Evolutionary conservation across 805 yeast genomes (phyloP), one percentile per base, ranked within the genome.

Genomic region (Nakazawaea wickerhamii): DNA sequence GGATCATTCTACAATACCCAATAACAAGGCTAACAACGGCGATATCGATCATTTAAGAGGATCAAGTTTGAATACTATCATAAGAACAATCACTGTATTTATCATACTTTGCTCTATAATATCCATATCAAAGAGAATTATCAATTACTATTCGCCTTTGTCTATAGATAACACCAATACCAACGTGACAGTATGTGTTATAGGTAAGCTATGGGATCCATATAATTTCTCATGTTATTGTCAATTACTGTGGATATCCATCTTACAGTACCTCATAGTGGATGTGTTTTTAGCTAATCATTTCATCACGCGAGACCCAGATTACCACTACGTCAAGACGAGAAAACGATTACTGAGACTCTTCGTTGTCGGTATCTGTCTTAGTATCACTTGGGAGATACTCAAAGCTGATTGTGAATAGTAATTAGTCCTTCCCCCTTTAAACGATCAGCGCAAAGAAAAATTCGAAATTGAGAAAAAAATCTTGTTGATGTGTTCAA

Each of bases 351-450:
- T 41, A 4, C 40, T 41, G 40, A 22, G 40, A 20, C 31, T 41
- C n/a, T 41, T 41, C 17, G 40, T 36, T 4, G 18, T 41, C 7
- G 44, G 44, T 11, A 20, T 19, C 9, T 36, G 36, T 36, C 13
- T 19, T 4, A 31, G 44, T 7, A 7, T 41, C 11, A 30, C 32
- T 13, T 38, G 36, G 38, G 40, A 42, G 17, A 17, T 37, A 5
- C 25, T 36, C 11, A 36, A 35, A 19, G 10, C 21, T 13, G 13
- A 19, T 5, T 39, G 43, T 31, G 38, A 39, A 21, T 36, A 19
- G n/a, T n/a, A 10, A 10, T 31, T 31, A n/a, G 10, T 15, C n/a
- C 23, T 14, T 10, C 23, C n/a, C 35, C 23, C n/a, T 31, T 15
- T 10, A 14, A 31, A 10, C 13, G 35, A 10, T 31, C 17, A 31